Conservation (phyloP, 768 basidiomycete species). For the Serendipita sp. region DNA sequence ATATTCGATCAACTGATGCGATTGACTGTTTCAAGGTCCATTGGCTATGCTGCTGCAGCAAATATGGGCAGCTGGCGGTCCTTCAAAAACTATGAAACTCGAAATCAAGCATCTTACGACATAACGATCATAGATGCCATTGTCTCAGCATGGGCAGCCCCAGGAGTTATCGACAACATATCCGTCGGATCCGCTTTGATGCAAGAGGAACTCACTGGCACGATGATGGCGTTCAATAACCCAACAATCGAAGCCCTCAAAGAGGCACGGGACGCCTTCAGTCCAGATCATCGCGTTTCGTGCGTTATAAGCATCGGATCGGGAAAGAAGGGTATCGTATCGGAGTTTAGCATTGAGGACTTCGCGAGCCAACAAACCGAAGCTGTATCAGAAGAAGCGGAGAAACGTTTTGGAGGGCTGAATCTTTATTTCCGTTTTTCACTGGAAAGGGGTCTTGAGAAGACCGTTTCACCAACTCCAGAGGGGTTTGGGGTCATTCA, state of each 20-base stretch:
- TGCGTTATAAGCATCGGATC: neutral
- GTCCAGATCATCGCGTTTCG: neutral
- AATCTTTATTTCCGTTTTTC: neutral
- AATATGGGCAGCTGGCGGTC: neutral
- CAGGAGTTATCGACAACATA: neutral
- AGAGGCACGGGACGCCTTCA: neutral
- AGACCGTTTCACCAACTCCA: neutral
- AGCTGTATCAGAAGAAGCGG: neutral
- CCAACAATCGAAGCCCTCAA: neutral
- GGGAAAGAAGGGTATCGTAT: neutral
- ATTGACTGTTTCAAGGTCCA: neutral
- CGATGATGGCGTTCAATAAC: neutral
- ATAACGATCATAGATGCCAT: neutral
- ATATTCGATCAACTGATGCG: no score
- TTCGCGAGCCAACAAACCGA: neutral
- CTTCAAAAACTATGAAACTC: neutral
- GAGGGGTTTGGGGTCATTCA: neutral
- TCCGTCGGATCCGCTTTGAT: neutral
- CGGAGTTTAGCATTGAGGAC: neutral
- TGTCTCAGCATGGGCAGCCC: neutral
- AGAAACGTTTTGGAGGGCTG: neutral
- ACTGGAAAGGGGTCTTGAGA: neutral
- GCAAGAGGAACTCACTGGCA: neutral
- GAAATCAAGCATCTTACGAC: neutral
- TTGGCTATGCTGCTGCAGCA: neutral